Percentiles rank a stretch among this genome's conserved stretches.
Conservation (phyloP, 768 basidiomycete genomes). For the Tylopilus felleus region DNA sequence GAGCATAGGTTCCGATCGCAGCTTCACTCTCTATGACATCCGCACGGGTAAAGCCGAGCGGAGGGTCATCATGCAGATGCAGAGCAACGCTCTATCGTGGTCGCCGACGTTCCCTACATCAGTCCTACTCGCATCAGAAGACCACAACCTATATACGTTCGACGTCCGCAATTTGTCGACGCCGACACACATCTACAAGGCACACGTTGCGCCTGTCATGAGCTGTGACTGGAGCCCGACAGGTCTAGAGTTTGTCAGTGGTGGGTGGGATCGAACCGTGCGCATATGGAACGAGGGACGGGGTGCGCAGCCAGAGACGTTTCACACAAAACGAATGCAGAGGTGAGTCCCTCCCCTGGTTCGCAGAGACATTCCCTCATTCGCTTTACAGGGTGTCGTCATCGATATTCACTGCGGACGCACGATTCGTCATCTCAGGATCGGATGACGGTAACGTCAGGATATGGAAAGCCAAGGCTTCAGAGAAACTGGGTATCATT, state of each 20-base stretch:
- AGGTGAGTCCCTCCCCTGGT: conserved; percentile 45
- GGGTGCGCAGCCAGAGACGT: conserved; percentile 82
- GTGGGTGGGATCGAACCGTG: conserved; percentile 94
- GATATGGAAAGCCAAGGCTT: conserved; percentile 92
- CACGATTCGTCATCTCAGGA: conserved; percentile 85
- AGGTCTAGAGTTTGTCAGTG: conserved; percentile 92
- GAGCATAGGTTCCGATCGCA: conserved; percentile 90
- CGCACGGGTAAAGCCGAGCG: conserved; percentile 95
- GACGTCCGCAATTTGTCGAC: conserved; percentile 81
- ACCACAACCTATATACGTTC: conserved; percentile 97
- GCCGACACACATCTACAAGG: conserved; percentile 94
- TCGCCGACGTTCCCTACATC: conserved; percentile 94
- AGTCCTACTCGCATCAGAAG: conserved; percentile 93
- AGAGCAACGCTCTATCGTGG: conserved; percentile 88
- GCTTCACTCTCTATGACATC: conserved; percentile 95
- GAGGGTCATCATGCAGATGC: conserved; percentile 91
- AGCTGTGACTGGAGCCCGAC: conserved; percentile 97
- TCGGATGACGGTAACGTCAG: conserved; percentile 95
- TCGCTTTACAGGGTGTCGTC: conserved; percentile 67
- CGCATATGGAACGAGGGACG: conserved; percentile 88
- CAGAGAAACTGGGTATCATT: conserved; percentile 87
- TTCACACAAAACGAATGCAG: conserved; percentile 99
- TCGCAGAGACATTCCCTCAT: background rate
- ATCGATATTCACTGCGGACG: conserved; percentile 83
- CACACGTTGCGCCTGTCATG: conserved; percentile 95